These are phyloP conservation scores for Taiwanofungus camphoratus DNA, from an alignment of 1,284 basidiomycete genomes.

Conservation along the genomic window DNA sequence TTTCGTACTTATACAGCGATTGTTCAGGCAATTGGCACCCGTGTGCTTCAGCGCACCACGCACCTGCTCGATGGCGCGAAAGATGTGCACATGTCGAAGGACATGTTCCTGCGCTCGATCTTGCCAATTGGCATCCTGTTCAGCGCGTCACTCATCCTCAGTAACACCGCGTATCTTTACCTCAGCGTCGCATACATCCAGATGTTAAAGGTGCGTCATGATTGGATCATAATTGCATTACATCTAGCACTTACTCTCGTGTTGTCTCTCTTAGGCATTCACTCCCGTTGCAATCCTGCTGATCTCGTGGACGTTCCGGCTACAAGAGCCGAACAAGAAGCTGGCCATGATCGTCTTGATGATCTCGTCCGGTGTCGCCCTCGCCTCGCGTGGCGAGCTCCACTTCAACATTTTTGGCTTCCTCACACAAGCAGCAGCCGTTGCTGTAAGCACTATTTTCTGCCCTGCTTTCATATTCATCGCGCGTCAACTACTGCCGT, in stretches of 20 bases:
- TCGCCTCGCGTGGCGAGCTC: slow-evolving; percentile 85
- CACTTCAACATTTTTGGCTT: slow-evolving; percentile 86
- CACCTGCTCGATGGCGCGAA: slow-evolving; percentile 84
- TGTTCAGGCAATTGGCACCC: slow-evolving; percentile 78
- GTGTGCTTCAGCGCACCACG: slow-evolving; percentile 85
- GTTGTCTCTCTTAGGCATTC: slow-evolving; percentile 62
- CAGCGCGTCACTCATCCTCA: slow-evolving; percentile 86
- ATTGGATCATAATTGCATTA: background rate
- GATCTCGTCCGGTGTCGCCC: slow-evolving; percentile 88
- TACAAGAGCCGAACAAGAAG: slow-evolving; percentile 83
- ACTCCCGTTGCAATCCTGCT: slow-evolving; percentile 94
- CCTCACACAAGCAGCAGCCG: slow-evolving; percentile 77
- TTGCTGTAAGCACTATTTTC: slow-evolving; percentile 46
- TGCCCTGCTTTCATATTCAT: slow-evolving; percentile 8
- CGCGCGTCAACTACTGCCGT: slow-evolving; percentile 8
- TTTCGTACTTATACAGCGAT: background rate
- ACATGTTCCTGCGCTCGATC: slow-evolving; percentile 83
- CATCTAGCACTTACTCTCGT: background rate
- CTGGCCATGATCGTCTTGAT: slow-evolving; percentile 83
- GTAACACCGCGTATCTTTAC: slow-evolving; percentile 92
- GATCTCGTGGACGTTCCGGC: slow-evolving; percentile 87
- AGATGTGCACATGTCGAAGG: slow-evolving; percentile 81
- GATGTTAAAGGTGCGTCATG: slow-evolving; percentile 81
- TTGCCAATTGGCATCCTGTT: slow-evolving; percentile 92
- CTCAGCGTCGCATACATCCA: slow-evolving; percentile 93